Base-by-base conservation (phyloP, 495 filamentous ascomycete species). In the Aspergillus indologenus region DNA sequence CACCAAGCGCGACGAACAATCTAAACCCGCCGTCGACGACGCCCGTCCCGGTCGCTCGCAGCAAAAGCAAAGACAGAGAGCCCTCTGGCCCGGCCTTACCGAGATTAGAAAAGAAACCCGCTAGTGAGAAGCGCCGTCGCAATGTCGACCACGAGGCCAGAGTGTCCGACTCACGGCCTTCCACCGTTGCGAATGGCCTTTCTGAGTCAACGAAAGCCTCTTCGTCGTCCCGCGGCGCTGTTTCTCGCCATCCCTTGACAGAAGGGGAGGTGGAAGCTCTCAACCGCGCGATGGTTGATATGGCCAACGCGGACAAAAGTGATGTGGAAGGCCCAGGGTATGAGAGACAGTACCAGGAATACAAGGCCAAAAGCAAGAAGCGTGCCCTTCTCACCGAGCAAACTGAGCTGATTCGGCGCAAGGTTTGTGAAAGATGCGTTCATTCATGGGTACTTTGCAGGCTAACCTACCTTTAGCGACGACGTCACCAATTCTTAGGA, bases 261-360 rank as follows among this genome's bases (percentile, higher is more conserved):
- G 81, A 82, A 43, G 84, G 87, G 22, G 87, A 91, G 61, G 81
- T 86, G 43, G 87, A 88, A 63, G 84, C 80, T 53, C 82, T 94
- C 17, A 80, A 84, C 59, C 79, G 77, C n/a, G 69, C 81, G 18
- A 74, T 89, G 61, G 78, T 80, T 3, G 82, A 86, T 53, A 83
- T 94, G 48, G 91, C 94, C 53, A 75, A 76, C 23, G 76, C 73
- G 29, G 87, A 87, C 45, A 81, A 82, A 53, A 89, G 85, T 56
- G 86, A 90, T 61, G 64, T 88, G 31, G 87, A 92, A 44, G 75
- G 76, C 11, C 70, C 84, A 23, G 86, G 85, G 0, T 89, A 86
- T 56, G 85, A 85, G 19, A 69, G 71, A 2, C 85, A 88, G 50
- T 72, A 75, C 31, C 65, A 81, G 23, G 71, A 74, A 22, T 91